These are phyloP conservation scores for Pleurotus platypus DNA, from an alignment of 768 basidiomycete genomes.

Conservation along the genomic window DNA sequence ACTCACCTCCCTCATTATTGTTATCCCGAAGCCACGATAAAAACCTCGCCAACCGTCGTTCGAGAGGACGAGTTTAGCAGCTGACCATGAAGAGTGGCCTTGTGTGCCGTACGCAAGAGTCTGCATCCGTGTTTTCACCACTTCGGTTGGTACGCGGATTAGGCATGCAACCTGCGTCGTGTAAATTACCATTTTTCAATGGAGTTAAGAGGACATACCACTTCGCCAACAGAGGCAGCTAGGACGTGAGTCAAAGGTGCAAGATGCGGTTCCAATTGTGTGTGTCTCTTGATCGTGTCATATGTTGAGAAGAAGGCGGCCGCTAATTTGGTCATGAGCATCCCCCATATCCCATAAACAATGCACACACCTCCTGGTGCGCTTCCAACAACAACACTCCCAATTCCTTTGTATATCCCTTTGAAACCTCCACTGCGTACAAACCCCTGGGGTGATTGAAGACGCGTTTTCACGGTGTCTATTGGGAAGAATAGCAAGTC, in stretches of 20 bases:
- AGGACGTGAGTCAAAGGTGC: constrained; percentile 56
- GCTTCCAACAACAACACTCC: constrained; percentile 91
- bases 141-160: constrained; percentile 92
- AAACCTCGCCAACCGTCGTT: constrained; percentile 75
- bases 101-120: constrained; percentile 68
- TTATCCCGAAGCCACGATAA: constrained; percentile 84
- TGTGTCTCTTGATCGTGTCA: constrained; percentile 76
- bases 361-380: constrained; percentile 80
- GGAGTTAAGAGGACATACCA: constrained; percentile 29
- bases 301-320: constrained; percentile 95
- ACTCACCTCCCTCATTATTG: constrained; percentile 46
- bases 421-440: constrained; percentile 79
- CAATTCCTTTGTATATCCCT: constrained; percentile 91
- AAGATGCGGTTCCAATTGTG: constrained; percentile 61
- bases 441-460: constrained; percentile 89
- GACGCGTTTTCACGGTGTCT: constrained; percentile 94
- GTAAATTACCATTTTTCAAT: constrained; percentile 5
- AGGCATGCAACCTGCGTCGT: constrained; percentile 74
- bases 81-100: constrained; percentile 55
- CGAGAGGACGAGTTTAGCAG: constrained; percentile 51
- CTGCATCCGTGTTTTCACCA: constrained; percentile 92
- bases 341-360: background rate
- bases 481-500: constrained; percentile 96
- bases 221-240: constrained; percentile 58
- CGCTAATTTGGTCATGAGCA: constrained; percentile 45